phyloP scores from a whole-genome alignment of 192 early-diverging fungal species.

The Rhizoclosmatium globosum region DNA sequence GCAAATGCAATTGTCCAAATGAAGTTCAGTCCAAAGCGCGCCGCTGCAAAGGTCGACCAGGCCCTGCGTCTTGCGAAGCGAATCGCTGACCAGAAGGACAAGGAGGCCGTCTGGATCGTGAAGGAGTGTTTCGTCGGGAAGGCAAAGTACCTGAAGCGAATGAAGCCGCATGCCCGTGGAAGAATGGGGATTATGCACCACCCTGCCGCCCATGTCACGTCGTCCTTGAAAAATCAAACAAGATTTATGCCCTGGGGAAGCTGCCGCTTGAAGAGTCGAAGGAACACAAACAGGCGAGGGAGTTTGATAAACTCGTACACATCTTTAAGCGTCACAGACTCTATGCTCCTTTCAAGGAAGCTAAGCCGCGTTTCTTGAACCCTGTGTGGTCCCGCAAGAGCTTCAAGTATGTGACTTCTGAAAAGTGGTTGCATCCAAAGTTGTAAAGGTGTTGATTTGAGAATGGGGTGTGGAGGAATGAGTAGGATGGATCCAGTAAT shows the following conservation, averaged over 20 bases:
- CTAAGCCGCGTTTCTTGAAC: constrained; percentile 34
- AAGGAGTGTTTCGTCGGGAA: constrained; percentile 86
- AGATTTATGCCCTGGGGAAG: background rate
- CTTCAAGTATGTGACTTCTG: constrained; percentile 57
- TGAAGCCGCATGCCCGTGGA: constrained; percentile 81
- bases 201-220: constrained; percentile 75
- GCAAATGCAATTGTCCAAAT: constrained; percentile 53
- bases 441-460: background rate
- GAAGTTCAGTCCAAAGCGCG: constrained; percentile 49
- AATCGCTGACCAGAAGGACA: constrained; percentile 40
- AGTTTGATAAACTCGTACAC: constrained; percentile 48
- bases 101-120: constrained; percentile 39
- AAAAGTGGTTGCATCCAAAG: constrained; percentile 45
- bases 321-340: constrained; percentile 45
- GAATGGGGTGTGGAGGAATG: too few species aligned
- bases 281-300: constrained; percentile 38
- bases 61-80: constrained; percentile 43
- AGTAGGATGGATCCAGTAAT: background rate
- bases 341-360: constrained; percentile 46
- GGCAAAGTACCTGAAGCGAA: constrained; percentile 75
- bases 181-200: constrained; percentile 79
- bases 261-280: constrained; percentile 10
- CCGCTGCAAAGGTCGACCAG: constrained; percentile 43
- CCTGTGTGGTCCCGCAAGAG: constrained; percentile 55
- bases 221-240: background rate